A percentile compares a stretch with the other conserved stretches of the same genome.
phyloP scores from a whole-genome alignment of 1,284 basidiomycete species.

The Apiotrichum sp. region DNA sequence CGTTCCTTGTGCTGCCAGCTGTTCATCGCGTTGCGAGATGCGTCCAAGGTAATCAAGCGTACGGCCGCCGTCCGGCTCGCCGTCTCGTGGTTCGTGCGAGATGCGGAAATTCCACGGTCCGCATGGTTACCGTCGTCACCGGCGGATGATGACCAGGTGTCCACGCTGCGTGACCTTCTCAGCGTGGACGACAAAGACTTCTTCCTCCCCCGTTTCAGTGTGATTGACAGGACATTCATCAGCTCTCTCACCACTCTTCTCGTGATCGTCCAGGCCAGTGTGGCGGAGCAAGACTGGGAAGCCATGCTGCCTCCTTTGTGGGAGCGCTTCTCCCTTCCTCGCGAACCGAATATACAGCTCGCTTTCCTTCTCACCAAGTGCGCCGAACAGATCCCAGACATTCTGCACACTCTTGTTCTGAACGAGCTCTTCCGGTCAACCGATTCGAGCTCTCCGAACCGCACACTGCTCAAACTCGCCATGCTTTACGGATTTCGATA shows the following conservation, averaged over 20 bases:
- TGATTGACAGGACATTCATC: neutral
- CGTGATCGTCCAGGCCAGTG: constrained; percentile 27
- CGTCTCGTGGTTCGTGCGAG: constrained; percentile 7
- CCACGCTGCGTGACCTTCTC: neutral
- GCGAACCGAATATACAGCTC: constrained; percentile 5
- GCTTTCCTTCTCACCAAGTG: constrained; percentile 40
- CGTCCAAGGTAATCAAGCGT: constrained; percentile 10
- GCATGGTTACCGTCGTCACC: constrained; percentile 18
- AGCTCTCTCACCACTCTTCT: constrained; percentile 14
- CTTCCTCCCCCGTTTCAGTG: neutral
- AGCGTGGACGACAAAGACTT: neutral
- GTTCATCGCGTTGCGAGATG: constrained; percentile 20
- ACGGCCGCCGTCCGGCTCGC: constrained; percentile 8
- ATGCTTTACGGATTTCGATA: constrained; percentile 33
- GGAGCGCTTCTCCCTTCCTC: constrained; percentile 17
- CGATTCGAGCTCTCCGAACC: constrained; percentile 7
- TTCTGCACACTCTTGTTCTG: constrained; percentile 17
- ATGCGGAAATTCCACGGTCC: neutral
- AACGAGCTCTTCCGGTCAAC: constrained; percentile 18
- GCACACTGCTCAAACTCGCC: constrained; percentile 27
- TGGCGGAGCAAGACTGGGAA: constrained; percentile 29
- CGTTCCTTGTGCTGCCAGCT: constrained; percentile 27
- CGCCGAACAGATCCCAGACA: constrained; percentile 25
- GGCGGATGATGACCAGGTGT: constrained; percentile 6
- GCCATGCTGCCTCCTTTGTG: constrained; percentile 28